Percentiles rank a stretch among this genome's conserved stretches.
These are phyloP conservation scores for Schwanniomyces occidentalis DNA, from an alignment of 805 yeast species.

Conservation along the genomic window DNA sequence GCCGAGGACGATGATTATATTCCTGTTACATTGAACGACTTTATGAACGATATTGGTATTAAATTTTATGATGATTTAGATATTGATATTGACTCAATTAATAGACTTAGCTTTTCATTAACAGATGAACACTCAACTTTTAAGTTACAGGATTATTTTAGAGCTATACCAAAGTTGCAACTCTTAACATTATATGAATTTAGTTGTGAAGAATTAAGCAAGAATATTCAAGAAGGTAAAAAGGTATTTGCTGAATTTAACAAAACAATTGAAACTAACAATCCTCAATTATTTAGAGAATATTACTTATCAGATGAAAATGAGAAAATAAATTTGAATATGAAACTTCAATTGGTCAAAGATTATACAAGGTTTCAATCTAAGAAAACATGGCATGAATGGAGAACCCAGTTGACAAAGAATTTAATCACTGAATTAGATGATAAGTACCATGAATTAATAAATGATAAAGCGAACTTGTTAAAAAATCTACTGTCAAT, in stretches of 20 bases:
- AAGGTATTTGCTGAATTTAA: conserved; percentile 48
- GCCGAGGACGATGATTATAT: conserved; percentile 21
- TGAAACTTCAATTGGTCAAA: conserved; percentile 51
- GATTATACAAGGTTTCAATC: conserved; percentile 54
- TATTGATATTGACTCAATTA: conserved; percentile 26
- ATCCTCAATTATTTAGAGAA: conserved; percentile 51
- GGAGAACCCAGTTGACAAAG: conserved; percentile 55
- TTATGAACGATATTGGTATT: conserved; percentile 40
- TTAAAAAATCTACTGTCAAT: conserved; percentile 12
- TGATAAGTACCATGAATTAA: conserved; percentile 17
- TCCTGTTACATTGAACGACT: conserved; percentile 37
- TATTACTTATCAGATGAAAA: conserved; percentile 42
- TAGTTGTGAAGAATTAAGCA: conserved; percentile 53
- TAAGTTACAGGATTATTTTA: conserved; percentile 34
- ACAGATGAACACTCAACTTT: conserved; percentile 7
- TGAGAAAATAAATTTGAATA: conserved; percentile 42
- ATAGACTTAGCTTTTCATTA: conserved; percentile 22
- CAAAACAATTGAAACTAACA: conserved; percentile 44
- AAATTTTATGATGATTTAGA: conserved; percentile 49
- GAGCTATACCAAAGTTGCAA: conserved; percentile 42
- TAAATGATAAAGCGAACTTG: conserved; percentile 18
- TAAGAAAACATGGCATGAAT: conserved; percentile 58
- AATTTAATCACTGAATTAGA: conserved; percentile 41
- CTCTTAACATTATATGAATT: conserved; percentile 51
- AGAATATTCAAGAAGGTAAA: conserved; percentile 51